Base-by-base conservation (phyloP, 352 stramenopile species). In the Saprolegnia parasitica region DNA sequence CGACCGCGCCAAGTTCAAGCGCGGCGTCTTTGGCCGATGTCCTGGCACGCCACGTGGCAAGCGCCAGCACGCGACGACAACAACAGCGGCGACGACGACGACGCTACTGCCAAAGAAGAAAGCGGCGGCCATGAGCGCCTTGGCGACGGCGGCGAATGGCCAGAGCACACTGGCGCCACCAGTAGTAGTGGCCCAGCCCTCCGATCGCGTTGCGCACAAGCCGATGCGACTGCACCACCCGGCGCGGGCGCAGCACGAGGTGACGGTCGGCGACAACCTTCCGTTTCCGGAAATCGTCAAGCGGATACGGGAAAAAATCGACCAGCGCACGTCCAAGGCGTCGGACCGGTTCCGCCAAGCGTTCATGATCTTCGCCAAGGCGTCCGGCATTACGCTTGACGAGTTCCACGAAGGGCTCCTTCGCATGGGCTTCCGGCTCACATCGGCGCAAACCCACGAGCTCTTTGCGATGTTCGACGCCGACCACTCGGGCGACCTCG, bases 381-480 rank as follows among this genome's bases (percentile, higher is more conserved):
- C 79, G 40, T 76, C 74, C 0, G 85, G 80, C 13, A 91, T 93
- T 60, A 82, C 78, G 0, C 71, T 54, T 4, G 60, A 65, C 20
- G 85, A 91, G 23, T 81, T 93, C 61, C 82, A 79, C 37, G 39
- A 47, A 50, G 81, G 81, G 0, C 77, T 91, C 73, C 58, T 72
- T 45, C 87, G 74, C 35, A 73, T 93, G 0, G 78, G 85, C 0
- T 62, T 93, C 13, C 83, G 81, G 18, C 49, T 93, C 8, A 76
- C 79, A 9, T 70, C 78, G 5, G 77, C 77, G 9, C 83, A 91
- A 64, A 37, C 89, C 18, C 71, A 74, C 3, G 76, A 84, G 55
- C 67, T 93, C 6, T 93, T 93, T 72, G 74, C 76, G 35, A 74
- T 84, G 15, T 90, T 91, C 39, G 85, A 93, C 71, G 88, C 87